These are phyloP conservation scores for Colletotrichum magnum DNA, from an alignment of 2,329 filamentous ascomycete genomes.

Conservation along the genomic window DNA sequence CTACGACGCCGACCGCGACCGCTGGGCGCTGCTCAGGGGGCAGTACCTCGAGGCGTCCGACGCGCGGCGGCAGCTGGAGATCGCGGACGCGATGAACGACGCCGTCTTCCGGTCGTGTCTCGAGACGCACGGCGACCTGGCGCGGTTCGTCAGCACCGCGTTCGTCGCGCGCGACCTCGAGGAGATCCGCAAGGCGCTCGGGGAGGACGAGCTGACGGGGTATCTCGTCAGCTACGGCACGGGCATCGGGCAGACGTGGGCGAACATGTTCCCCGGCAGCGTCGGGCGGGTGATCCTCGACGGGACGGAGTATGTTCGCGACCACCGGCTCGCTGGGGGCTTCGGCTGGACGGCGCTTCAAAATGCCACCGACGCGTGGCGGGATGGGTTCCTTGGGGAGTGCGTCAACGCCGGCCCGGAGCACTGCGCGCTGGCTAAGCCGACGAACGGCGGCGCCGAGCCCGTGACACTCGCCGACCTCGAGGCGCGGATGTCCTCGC, in stretches of 20 bases:
- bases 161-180: conserved; percentile 65
- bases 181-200: conserved; percentile 60
- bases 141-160: conserved; percentile 61
- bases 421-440: conserved; percentile 59
- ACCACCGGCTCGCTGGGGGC: conserved; percentile 60
- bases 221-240: conserved; percentile 68
- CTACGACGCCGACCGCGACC: conserved; percentile 60
- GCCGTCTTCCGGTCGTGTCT: conserved; percentile 60
- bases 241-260: conserved; percentile 66
- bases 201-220: conserved; percentile 62
- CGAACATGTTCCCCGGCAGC: conserved; percentile 63
- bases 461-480: conserved; percentile 54
- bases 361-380: conserved; percentile 64
- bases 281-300: conserved; percentile 65
- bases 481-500: conserved; percentile 54
- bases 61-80: conserved; percentile 55
- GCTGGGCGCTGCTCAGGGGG: conserved; percentile 57
- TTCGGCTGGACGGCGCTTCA: conserved; percentile 64
- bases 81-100: conserved; percentile 62
- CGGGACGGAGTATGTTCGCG: conserved; percentile 62
- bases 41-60: conserved; percentile 56
- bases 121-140: conserved; percentile 59
- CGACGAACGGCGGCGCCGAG: conserved; percentile 41
- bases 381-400: conserved; percentile 65
- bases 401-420: conserved; percentile 63